Percentiles rank a stretch among this genome's conserved stretches.
phyloP scores from a whole-genome alignment of 257 asterid species.

The Capsicum baccatum region DNA sequence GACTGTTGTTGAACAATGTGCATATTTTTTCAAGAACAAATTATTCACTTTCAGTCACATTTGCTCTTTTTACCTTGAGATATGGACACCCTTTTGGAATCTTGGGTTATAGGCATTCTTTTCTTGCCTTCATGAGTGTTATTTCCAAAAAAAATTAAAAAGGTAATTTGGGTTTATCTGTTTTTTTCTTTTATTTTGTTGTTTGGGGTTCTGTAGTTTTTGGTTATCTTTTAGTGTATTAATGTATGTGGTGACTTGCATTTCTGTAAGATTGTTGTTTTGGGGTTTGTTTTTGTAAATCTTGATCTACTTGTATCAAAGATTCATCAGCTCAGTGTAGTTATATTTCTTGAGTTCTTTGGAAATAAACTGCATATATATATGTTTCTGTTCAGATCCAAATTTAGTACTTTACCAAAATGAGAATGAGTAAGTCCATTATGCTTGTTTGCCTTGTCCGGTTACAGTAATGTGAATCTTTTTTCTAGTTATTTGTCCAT shows the following conservation, averaged over 20 bases:
- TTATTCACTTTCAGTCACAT: neutral
- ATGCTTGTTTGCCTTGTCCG: neutral
- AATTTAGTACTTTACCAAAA: neutral
- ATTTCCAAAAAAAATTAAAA: slow-evolving; percentile 31
- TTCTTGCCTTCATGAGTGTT: slow-evolving; percentile 37
- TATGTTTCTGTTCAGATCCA: slow-evolving; percentile 23
- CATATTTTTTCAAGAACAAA: slow-evolving; percentile 39
- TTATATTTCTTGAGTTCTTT: slow-evolving; percentile 30
- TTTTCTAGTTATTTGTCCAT: neutral
- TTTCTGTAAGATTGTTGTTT: neutral
- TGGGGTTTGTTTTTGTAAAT: neutral
- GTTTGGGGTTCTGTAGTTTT: slow-evolving; percentile 12
- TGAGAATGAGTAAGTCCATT: neutral
- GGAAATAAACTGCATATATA: slow-evolving; percentile 3
- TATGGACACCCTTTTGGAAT: slow-evolving; percentile 10
- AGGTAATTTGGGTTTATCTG: slow-evolving; percentile 37
- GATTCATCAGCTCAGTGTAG: neutral
- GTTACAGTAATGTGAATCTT: neutral
- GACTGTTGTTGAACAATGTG: slow-evolving; percentile 33
- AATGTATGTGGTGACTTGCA: neutral
- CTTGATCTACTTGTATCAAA: neutral
- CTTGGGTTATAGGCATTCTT: neutral
- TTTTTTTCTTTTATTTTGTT: neutral
- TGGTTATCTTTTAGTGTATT: too few species aligned
- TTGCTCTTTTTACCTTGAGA: slow-evolving; percentile 36